Percentiles rank a stretch among this genome's conserved stretches.
phyloP scores from a whole-genome alignment of 2,329 filamentous ascomycete genomes.

The Keithomyces neogunnii region DNA sequence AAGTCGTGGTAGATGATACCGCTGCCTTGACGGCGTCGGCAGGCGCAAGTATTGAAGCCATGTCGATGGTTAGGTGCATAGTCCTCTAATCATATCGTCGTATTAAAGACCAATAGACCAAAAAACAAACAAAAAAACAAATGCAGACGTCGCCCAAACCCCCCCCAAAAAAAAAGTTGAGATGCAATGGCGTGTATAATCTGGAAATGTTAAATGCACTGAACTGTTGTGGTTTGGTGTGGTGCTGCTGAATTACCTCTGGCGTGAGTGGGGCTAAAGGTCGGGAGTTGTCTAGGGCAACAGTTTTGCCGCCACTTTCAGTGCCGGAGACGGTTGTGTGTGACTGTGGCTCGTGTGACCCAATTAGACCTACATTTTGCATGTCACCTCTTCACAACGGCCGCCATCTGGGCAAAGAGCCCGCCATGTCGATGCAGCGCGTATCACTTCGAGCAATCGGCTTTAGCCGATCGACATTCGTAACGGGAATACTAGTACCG shows the following conservation, averaged over 20 bases:
- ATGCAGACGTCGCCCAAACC: slow-evolving; percentile 4
- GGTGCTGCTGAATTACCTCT: neutral
- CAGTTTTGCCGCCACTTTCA: slow-evolving; percentile 6
- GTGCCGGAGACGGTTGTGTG: neutral
- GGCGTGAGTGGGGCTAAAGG: slow-evolving; percentile 19
- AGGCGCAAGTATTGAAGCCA: slow-evolving; percentile 36
- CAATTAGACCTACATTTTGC: neutral
- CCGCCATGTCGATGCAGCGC: slow-evolving; percentile 9
- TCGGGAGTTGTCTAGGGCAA: slow-evolving; percentile 30
- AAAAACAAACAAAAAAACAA: slow-evolving; percentile 10
- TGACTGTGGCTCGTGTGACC: neutral
- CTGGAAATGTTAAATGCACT: slow-evolving; percentile 8
- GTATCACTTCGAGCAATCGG: neutral
- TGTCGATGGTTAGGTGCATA: slow-evolving; percentile 20
- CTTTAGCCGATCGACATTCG: neutral
- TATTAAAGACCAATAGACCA: slow-evolving; percentile 6
- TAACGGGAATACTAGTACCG: neutral
- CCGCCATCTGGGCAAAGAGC: neutral
- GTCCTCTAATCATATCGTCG: slow-evolving; percentile 24
- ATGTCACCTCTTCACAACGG: neutral
- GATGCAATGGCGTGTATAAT: slow-evolving; percentile 15
- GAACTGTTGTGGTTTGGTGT: slow-evolving; percentile 8
- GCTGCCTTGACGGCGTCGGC: slow-evolving; percentile 45
- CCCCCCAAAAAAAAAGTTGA: slow-evolving; percentile 12
- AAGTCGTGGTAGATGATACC: slow-evolving; percentile 43